A percentile compares a stretch with the other conserved stretches of the same genome.
Evolutionary conservation across 768 basidiomycete species (phyloP).

Genomic region (Rossbeevera mucosa): DNA sequence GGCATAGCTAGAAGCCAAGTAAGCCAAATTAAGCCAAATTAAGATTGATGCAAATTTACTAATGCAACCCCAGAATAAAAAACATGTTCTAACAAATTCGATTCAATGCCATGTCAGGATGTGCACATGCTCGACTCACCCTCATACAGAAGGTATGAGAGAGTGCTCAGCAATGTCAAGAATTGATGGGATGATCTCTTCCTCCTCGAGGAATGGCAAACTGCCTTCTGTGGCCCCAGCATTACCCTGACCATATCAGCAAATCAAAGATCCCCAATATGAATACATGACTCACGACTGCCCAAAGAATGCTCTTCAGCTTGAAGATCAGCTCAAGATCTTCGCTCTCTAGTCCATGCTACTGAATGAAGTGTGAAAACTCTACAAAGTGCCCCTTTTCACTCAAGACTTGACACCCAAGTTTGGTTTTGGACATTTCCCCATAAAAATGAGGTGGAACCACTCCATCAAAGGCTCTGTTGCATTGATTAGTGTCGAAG

Average conservation of each 20-base stretch:
- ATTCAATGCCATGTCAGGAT: slow-evolving; percentile 45
- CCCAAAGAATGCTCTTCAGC: slow-evolving; percentile 95
- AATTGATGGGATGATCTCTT: slow-evolving; percentile 87
- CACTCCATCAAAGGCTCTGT: slow-evolving; percentile 75
- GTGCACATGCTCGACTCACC: slow-evolving; percentile 48
- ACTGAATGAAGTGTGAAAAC: slow-evolving; percentile 85
- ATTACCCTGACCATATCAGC: slow-evolving; percentile 62
- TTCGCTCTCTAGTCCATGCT: slow-evolving; percentile 78
- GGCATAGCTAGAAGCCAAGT: too few species aligned
- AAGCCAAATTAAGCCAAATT: too few species aligned
- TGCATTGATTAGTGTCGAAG: background rate
- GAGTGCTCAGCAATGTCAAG: slow-evolving; percentile 90
- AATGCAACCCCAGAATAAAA: too few species aligned
- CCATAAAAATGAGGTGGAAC: slow-evolving; percentile 97
- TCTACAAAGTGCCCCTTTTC: slow-evolving; percentile 90
- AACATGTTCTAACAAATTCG: slow-evolving; percentile 45
- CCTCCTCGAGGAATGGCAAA: slow-evolving; percentile 91
- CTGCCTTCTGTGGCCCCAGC: slow-evolving; percentile 88
- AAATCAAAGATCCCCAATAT: background rate
- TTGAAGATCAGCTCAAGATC: slow-evolving; percentile 83
- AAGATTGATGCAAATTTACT: too few species aligned
- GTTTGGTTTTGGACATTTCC: slow-evolving; percentile 94
- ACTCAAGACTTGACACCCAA: slow-evolving; percentile 86
- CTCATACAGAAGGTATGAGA: slow-evolving; percentile 83
- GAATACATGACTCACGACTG: slow-evolving; percentile 61